Evolutionary conservation across 257 asterid species (phyloP).

Genomic region (Jasminum sambac): DNA sequence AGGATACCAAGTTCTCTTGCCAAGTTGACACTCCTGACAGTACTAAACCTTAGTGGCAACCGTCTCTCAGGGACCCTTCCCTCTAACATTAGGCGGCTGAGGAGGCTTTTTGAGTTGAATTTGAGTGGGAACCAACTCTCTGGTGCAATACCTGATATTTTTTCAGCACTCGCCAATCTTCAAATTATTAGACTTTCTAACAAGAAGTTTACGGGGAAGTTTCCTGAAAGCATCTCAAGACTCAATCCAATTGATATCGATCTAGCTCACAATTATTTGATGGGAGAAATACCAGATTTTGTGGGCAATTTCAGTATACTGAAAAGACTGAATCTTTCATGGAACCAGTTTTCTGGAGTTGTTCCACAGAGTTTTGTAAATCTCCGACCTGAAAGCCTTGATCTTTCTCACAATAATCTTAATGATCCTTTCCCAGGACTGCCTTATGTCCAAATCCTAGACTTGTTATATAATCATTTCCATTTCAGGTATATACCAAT

Average conservation of each 20-base stretch:
- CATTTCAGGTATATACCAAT: conserved; percentile 35
- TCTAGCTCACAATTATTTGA: conserved; percentile 33
- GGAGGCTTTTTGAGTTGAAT: background rate
- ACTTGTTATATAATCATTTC: conserved; percentile 42
- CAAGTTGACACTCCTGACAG: conserved; percentile 8
- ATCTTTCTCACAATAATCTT: conserved; percentile 39
- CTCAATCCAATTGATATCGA: conserved; percentile 11
- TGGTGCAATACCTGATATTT: conserved; percentile 11
- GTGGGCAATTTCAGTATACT: conserved; percentile 27
- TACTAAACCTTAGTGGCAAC: conserved; percentile 19
- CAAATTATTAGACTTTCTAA: conserved; percentile 16
- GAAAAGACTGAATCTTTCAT: conserved; percentile 39
- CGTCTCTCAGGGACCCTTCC: conserved; percentile 20
- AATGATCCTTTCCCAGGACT: conserved; percentile 41
- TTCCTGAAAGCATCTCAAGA: conserved; percentile 30
- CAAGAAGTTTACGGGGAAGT: conserved; percentile 30
- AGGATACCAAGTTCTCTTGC: conserved; percentile 20
- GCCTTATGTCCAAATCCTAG: conserved; percentile 35
- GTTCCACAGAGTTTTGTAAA: conserved; percentile 38
- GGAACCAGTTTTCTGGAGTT: conserved; percentile 33
- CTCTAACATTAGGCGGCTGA: conserved; percentile 6
- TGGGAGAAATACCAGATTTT: conserved; percentile 41
- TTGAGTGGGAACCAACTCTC: conserved; percentile 17
- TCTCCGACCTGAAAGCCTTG: conserved; percentile 37
- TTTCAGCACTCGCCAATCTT: conserved; percentile 1